Base-by-base conservation (phyloP, 2,329 filamentous ascomycete genomes). In the Verticillium tricorpus region DNA sequence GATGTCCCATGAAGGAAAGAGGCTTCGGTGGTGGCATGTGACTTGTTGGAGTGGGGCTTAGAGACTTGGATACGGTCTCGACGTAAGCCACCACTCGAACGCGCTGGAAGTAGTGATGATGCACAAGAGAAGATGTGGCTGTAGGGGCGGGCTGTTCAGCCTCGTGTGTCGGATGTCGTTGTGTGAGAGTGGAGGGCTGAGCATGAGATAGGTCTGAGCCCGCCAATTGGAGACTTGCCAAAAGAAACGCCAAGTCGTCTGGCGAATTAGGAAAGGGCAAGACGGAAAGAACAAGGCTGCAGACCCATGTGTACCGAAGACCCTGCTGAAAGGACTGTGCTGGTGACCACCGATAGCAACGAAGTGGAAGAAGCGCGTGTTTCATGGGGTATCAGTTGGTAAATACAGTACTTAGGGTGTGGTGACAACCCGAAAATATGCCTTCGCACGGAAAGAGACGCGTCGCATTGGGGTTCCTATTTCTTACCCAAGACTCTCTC, bases 401-500 rank as follows among this genome's bases (percentile, higher is more conserved):
- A 22, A n/a, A 52, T 22, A 22, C 4, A 52, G n/a, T n/a, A n/a
- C n/a, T 7, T 12, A 19, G 6, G 37, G 15, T 25, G 15, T 17
- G 19, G 45, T 25, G 19, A 52, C 11, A 12, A 25, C 17, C 14
- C 11, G 35, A 11, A 5, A 12, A 40, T 1, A 15, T 5, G 37
- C 3, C 15, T 52, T 52, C 45, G 7, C 14, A 35, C 34, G 45
- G 8, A 12, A 9, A 22, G 8, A 17, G 19, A 40, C 12, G 6
- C 9, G 12, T 17, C 35, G 11, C 35, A 32, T 58, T 58, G 35
- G 3, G 25, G 5, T 45, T 11, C 14, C 57, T 32, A 58, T 28
- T 58, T 31, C 50, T 66, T 69, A 58, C 80, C 76, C 71, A 88
- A 70, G n/a, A 87, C 79, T 69, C 82, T 85, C 63, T 85, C 78